Base-by-base conservation (phyloP, 2,329 filamentous ascomycete genomes). In the Claviceps digitariae region DNA sequence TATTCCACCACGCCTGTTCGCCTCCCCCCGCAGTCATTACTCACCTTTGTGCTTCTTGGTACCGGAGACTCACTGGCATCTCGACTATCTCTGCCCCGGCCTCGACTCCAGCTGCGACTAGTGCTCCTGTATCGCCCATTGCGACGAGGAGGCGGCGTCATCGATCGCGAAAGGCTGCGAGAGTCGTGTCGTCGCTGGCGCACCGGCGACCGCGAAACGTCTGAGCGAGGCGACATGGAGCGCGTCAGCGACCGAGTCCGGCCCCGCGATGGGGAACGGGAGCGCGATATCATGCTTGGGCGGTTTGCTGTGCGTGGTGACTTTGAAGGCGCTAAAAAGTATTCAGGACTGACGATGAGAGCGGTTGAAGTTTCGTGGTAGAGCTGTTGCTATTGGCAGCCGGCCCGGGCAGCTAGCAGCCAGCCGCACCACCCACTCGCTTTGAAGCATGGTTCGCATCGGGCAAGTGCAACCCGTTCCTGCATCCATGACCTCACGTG, bases 21-120 rank as follows among this genome's bases (percentile, higher is more conserved):
- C 27, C 27, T 4, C 27, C 27, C 27, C 27, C 27, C 27, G n/a
- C 7, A 3, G 31, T 5, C 15, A 34, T 20, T 17, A 59, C 66
- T 52, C 57, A 76, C 78, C 72, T 81, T 81, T 51, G 78, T 81
- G 59, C 75, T 78, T 58, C 67, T 71, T 5, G 65, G 53, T 3
- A 63, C 61, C 8, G 74, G 72, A 41, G 63, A 67, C 48, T 60
- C 62, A 59, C 69, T 72, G 21, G 64, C 62, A n/a, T 65, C 67
- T 41, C 69, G 61, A 53, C 65, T 68, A 25, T 63, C 63, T 50
- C 69, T 67, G 45, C 61, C 61, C 8, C 62, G 62, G 31, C 63
- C 66, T 38, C 66, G 63, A 54, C 68, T 69, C 53, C 66, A 59
- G 56, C 66, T 69, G 31, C 61, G 59, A 50, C 55, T 56, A 5